These are phyloP conservation scores for Apiotrichum laibachii DNA, from an alignment of 1,284 basidiomycete species.

Conservation along the genomic window DNA sequence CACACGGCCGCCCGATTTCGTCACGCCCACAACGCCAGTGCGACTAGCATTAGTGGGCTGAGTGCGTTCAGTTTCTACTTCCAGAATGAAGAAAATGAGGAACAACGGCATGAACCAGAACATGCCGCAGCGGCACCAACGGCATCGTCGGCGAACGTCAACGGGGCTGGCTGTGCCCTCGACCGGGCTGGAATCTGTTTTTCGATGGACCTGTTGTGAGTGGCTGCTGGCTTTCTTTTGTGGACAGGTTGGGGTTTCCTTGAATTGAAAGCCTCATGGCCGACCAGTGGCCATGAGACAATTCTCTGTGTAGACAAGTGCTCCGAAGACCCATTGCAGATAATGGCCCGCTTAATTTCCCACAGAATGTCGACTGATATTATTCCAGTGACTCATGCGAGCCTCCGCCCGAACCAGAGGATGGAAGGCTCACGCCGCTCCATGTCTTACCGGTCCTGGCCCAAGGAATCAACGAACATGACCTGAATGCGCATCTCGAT, in stretches of 20 bases:
- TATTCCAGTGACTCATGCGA: not conserved
- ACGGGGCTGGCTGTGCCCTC: not conserved
- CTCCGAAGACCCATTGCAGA: too few species aligned
- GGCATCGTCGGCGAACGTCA: not conserved
- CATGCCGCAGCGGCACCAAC: too few species aligned
- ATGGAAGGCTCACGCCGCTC: not conserved
- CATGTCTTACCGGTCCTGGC: not conserved
- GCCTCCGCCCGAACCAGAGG: not conserved
- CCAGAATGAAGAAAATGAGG: not conserved
- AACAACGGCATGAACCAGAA: not conserved
- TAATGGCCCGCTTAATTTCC: not conserved
- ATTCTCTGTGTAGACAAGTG: not conserved
- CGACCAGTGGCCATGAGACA: too few species aligned
- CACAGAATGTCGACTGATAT: not conserved
- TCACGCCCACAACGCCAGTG: not conserved
- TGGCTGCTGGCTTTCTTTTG: not conserved
- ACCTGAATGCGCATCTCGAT: conserved; percentile 1
- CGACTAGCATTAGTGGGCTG: conserved; percentile 1
- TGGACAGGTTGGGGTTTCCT: too few species aligned
- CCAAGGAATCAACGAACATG: not conserved
- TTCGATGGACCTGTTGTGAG: conserved; percentile 1
- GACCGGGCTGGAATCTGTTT: not conserved
- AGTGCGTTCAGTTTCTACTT: conserved; percentile 7
- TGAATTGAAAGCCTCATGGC: too few species aligned
- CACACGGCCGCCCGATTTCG: not conserved